These are phyloP conservation scores for Zea luxurians DNA, from an alignment of 176 grass and related monocot genomes.

Conservation along the genomic window DNA sequence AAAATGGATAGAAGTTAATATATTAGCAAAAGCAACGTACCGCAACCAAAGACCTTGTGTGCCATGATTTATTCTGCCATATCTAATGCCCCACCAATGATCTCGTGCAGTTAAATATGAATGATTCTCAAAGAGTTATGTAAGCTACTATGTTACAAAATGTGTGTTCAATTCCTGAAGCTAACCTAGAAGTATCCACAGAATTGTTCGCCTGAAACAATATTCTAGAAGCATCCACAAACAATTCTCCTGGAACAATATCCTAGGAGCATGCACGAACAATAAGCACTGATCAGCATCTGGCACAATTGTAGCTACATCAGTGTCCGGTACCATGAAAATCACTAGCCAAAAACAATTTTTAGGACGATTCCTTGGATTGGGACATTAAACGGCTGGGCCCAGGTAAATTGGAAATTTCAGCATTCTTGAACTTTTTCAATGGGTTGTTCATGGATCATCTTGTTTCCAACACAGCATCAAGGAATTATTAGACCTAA, in stretches of 20 bases:
- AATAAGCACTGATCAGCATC: constrained; percentile 7
- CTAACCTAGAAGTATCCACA: constrained; percentile 20
- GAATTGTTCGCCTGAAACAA: constrained; percentile 29
- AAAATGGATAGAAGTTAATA: constrained; percentile 44
- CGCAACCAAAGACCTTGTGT: constrained; percentile 28
- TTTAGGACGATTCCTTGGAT: background rate
- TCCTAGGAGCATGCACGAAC: constrained; percentile 24
- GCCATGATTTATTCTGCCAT: constrained; percentile 47
- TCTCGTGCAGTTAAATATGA: constrained; percentile 33
- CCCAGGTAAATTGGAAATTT: constrained; percentile 25
- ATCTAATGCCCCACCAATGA: constrained; percentile 16
- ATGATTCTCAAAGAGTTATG: constrained; percentile 29
- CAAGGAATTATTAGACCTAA: constrained; percentile 35
- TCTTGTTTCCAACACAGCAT: constrained; percentile 36
- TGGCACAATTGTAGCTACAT: constrained; percentile 22
- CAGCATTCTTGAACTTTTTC: constrained; percentile 27
- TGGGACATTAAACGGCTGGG: background rate
- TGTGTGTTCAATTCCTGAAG: constrained; percentile 26
- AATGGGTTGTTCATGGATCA: constrained; percentile 46
- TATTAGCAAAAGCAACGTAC: constrained; percentile 48
- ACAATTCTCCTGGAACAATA: constrained; percentile 24
- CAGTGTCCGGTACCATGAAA: constrained; percentile 33
- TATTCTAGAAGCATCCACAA: constrained; percentile 23
- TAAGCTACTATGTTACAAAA: constrained; percentile 22
- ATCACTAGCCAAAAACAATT: constrained; percentile 5